Conservation (phyloP, 352 stramenopile genomes). For the Phytophthora europaea region DNA sequence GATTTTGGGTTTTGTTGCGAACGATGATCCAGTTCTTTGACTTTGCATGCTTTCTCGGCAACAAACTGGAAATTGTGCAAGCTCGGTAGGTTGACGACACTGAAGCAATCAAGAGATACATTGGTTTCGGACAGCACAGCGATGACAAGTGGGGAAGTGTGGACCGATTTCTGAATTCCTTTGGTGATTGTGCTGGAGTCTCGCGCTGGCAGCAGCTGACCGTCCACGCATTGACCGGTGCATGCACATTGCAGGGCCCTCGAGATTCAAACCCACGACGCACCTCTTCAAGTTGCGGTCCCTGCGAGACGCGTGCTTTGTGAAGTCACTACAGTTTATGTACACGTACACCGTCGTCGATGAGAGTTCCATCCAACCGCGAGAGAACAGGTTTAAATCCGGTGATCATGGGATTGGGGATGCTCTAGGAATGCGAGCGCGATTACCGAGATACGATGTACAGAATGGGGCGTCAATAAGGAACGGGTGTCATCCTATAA, state of each 20-base stretch:
- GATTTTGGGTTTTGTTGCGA: background rate
- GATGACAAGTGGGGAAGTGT: background rate
- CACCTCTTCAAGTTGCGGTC: conserved; percentile 4
- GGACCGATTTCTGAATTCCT: background rate
- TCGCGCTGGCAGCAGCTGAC: background rate
- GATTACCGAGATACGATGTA: conserved; percentile 6
- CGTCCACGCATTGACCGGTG: background rate
- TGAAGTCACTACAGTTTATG: background rate
- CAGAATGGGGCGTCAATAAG: no score
- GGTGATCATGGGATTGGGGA: conserved; percentile 4
- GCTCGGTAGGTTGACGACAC: background rate
- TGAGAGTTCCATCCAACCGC: background rate
- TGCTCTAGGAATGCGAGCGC: background rate
- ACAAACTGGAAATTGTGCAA: background rate
- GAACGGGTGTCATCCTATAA: no score
- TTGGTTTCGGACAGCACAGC: background rate
- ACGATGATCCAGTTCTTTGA: background rate
- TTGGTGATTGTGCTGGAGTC: background rate
- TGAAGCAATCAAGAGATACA: background rate
- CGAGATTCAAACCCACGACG: background rate
- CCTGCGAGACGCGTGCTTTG: background rate
- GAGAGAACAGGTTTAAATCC: background rate
- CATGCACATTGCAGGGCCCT: background rate
- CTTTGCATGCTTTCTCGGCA: background rate
- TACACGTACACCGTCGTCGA: background rate